Evolutionary conservation across 257 asterid species (phyloP), one percentile per base, ranked within the genome.

Genomic region (Jacaranda copaia): DNA sequence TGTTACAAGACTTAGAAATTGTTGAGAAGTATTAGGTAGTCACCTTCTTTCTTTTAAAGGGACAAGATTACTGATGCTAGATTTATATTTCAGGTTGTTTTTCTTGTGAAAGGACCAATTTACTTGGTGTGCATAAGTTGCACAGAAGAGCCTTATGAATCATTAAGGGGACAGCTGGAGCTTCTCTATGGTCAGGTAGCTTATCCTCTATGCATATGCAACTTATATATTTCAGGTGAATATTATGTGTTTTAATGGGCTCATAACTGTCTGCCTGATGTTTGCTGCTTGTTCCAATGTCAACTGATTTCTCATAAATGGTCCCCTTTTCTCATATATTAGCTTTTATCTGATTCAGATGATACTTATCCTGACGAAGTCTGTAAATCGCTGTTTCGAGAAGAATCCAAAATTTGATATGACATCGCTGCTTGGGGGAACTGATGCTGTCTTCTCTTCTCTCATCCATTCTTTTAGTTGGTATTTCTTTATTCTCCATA

Each of bases 361-460:
- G 95, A 88, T 96, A 79, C 92, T 96, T 82, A 93, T 96, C 77
- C 97, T 96, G 72, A 96, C 99, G 15, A 96, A 96, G 86, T 96
- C 98, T 49, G 91, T 96, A 58, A 86, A 96, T 85, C 91, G 92
- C 79, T 93, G 99, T 80, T 96, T 93, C 43, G 98, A 93, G 97
- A 96, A 84, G 93, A 96, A 96, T 58, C 87, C 99, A 32, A 96
- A 96, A 77, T 96, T 90, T 82, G 99, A 96, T 79, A 91, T 96
- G 99, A 93, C 97, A 65, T 89, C 98, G 40, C 84, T 93, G 88
- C 98, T 93, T 77, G 99, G 98, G 79, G 99, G 99, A 86, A 96
- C 99, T 20, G 99, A 91, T 73, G 88, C 81, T 7, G 92, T 96
- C 73, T 93, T 96, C 84, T 96, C 99, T 62, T 93, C 99, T 73